Evolutionary conservation across 2,329 filamentous ascomycete species (phyloP), one percentile per base, ranked within the genome.

Genomic region (Aspergillus ochraceus): DNA sequence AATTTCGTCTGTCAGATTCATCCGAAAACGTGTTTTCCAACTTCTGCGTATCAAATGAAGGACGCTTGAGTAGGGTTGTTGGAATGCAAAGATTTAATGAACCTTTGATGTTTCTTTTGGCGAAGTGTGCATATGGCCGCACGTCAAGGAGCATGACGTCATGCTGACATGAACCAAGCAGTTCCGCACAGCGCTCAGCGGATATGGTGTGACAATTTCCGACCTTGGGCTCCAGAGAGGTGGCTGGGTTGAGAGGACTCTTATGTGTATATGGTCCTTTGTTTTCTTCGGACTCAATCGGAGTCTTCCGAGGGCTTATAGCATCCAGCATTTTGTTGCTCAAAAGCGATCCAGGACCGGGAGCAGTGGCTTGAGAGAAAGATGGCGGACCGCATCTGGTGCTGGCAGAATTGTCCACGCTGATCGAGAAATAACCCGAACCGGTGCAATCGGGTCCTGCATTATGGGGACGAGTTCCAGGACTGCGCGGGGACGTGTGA

Each of bases 31-130:
- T 97, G 62, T 93, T 90, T 65, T 91, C 87, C 32, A 99, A 81
- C 72, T 96, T 97, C 63, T 92, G 84, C 12, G 96, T 85, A 67
- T 94, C 94, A 76, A 96, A 98, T 0, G 92, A 96, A 0, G 91
- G 88, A 53, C 95, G 84, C 76, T 98, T 98, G 19, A 99, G 79
- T 14, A 99, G 80, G 0, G 94, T 98, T 0, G 95, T 98, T 0
- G 95, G 95, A 61, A 98, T 96, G 71, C 95, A 98, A 5, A 99
- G 81, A 71, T 96, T 98, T 32, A 99, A 78, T 0, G 94, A 91
- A n/a, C 89, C 88, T 53, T 83, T 79, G 57, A 98, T 90, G 30
- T 90, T 87, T 22, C 90, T 88, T 50, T 86, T 83, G 0, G 88
- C 84, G 71, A 90, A 97, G 65, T 94, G 91, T 20, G 92, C 92